Base-by-base conservation (phyloP, 2,329 filamentous ascomycete species). In the Sordariomycetes sp. region DNA sequence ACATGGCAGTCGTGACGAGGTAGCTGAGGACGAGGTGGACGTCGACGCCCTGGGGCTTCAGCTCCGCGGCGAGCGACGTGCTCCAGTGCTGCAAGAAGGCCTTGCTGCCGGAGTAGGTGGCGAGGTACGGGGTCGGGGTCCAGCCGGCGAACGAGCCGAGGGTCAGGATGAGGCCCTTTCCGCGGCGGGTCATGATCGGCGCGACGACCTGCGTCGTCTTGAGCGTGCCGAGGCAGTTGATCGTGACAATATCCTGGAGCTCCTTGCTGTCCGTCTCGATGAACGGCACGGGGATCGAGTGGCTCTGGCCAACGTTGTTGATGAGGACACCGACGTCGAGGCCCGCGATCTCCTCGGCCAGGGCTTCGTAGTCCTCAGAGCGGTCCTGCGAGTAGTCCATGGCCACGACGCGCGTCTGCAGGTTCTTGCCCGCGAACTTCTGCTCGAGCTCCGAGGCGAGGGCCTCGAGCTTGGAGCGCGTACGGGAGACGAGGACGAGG, bases 21-120 rank as follows among this genome's bases (percentile, higher is more conserved):
- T 99, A 95, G 64, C 87, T 90, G 64, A 97, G 81, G 32, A 95
- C 86, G 54, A 97, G 82, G 71, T 97, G 85, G n/a, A 96, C 90
- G 62, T 90, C 86, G 48, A 99, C 84, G 58, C 89, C 88, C 64
- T 88, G 79, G 1, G 85, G 82, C 61, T 86, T 82, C 34, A 99
- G 80, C 72, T 99, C 94, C 15, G 86, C 81, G 1, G 86, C 88
- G 15, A 99, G 80, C 12, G 94, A 85, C 6, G 84, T 87, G 62
- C 88, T 96, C 94, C 94, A 99, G 67, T 95, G 86, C 73, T 97
- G 92, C 54, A 99, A 79, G 80, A 99, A 99, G 1, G 94, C 92
- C 75, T 99, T 99, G 81, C 87, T 94, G 62, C 94, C 94, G 52
- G 89, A 95, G 78, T 99, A 99, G 2, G 94, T 97, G 13, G 94